Conservation (phyloP, 2,329 filamentous ascomycete species). For the Emydomyces testavorans region DNA sequence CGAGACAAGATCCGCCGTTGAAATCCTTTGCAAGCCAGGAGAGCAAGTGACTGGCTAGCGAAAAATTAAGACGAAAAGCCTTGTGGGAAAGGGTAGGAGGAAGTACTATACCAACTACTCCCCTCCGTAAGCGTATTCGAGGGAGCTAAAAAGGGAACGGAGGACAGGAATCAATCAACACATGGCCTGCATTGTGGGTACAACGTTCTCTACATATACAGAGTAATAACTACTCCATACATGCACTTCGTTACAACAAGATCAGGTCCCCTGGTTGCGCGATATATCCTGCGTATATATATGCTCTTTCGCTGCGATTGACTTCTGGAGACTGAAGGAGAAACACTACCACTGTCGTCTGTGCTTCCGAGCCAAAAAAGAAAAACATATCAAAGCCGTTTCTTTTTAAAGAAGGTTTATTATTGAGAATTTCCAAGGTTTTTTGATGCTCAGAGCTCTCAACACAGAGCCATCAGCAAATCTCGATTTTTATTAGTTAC, state of each 20-base stretch:
- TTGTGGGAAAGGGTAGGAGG: not conserved
- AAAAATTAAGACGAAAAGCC: not conserved
- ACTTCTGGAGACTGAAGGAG: not conserved
- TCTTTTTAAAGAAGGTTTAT: conserved; percentile 4
- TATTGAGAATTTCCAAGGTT: not conserved
- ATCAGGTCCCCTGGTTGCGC: not conserved
- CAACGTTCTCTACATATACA: conserved; percentile 2
- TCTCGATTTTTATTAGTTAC: not conserved
- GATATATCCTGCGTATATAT: not conserved
- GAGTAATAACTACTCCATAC: not conserved
- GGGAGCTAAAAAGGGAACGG: not conserved
- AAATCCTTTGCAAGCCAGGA: too few species aligned
- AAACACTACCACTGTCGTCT: not conserved
- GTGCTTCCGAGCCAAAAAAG: conserved; percentile 6
- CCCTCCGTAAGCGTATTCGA: not conserved
- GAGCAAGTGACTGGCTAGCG: too few species aligned
- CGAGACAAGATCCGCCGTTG: too few species aligned
- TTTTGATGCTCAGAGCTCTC: not conserved
- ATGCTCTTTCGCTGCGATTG: not conserved
- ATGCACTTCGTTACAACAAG: not conserved
- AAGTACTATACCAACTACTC: not conserved
- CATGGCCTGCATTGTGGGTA: conserved; percentile 8
- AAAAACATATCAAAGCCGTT: conserved; percentile 2
- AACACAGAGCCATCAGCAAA: not conserved
- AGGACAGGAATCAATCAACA: conserved; percentile 4